Evolutionary conservation across 2,329 filamentous ascomycete genomes (phyloP).

Genomic region (Aureobasidium mangrovei): DNA sequence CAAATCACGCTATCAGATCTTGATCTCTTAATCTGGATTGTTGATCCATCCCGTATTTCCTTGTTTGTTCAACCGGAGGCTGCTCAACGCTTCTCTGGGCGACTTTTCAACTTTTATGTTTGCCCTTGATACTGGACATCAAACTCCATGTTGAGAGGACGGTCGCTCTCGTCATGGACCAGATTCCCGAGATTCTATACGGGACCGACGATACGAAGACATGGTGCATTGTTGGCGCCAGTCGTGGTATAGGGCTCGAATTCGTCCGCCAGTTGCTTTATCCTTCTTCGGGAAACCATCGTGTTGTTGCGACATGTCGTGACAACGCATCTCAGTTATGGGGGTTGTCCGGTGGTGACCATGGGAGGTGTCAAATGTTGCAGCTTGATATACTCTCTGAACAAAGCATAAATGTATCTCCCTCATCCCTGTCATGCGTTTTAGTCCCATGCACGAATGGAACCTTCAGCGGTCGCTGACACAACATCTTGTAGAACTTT

Average conservation of each 20-base stretch:
- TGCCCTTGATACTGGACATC: no score
- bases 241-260: slow-evolving; percentile 43
- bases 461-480: background rate
- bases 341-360: slow-evolving; percentile 34
- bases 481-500: slow-evolving; percentile 31
- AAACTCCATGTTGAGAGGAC: background rate
- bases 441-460: background rate
- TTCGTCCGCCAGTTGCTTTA: slow-evolving; percentile 43
- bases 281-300: slow-evolving; percentile 29
- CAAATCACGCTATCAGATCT: background rate
- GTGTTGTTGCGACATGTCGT: slow-evolving; percentile 45
- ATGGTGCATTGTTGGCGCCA: slow-evolving; percentile 40
- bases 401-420: slow-evolving; percentile 39
- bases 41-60: background rate
- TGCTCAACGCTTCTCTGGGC: slow-evolving; percentile 4
- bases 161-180: slow-evolving; percentile 27
- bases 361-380: slow-evolving; percentile 39
- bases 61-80: background rate
- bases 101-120: background rate
- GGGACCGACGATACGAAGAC: slow-evolving; percentile 32
- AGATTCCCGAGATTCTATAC: slow-evolving; percentile 35
- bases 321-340: slow-evolving; percentile 35
- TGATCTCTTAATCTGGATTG: background rate
- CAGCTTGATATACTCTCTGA: slow-evolving; percentile 47
- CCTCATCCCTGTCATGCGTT: background rate